These are phyloP conservation scores for Megacollybia marginata DNA, from an alignment of 768 basidiomycete genomes.

Conservation along the genomic window DNA sequence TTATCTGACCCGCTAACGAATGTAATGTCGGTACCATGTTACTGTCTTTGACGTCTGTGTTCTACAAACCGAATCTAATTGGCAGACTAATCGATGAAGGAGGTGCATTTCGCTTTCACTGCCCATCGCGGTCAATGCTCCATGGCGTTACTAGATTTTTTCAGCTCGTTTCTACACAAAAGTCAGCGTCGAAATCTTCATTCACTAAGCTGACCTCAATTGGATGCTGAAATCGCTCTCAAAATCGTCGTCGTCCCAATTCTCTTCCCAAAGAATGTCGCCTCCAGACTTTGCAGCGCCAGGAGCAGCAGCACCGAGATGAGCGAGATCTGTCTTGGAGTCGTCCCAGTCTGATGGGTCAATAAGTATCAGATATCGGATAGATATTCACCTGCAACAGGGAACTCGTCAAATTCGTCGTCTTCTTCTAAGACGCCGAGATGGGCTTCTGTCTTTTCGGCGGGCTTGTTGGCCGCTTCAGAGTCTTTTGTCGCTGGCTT, in stretches of 20 bases:
- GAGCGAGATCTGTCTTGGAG: slow-evolving; percentile 74
- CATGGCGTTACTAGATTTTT: slow-evolving; percentile 50
- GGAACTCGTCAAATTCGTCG: slow-evolving; percentile 95
- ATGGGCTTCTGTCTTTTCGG: slow-evolving; percentile 44
- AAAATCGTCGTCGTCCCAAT: slow-evolving; percentile 99
- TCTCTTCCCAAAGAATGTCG: slow-evolving; percentile 97
- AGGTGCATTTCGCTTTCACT: slow-evolving; percentile 1
- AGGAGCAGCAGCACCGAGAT: slow-evolving; percentile 65
- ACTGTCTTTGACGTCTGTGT: too few species aligned
- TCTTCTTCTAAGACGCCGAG: slow-evolving; percentile 94
- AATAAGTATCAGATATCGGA: not conserved
- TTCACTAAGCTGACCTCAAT: slow-evolving; percentile 60
- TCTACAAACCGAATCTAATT: too few species aligned
- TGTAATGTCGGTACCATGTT: not conserved
- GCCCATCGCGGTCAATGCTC: slow-evolving; percentile 32
- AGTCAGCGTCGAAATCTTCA: slow-evolving; percentile 1
- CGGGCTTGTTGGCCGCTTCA: slow-evolving; percentile 26
- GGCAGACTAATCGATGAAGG: not conserved
- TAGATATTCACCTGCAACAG: slow-evolving; percentile 64
- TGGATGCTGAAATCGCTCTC: slow-evolving; percentile 97
- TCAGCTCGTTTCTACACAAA: slow-evolving; percentile 48
- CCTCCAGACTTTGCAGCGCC: slow-evolving; percentile 74
- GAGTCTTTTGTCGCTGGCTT: slow-evolving; percentile 41
- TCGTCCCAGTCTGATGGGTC: slow-evolving; percentile 72
- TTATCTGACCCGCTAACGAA: not conserved